These are phyloP conservation scores for Saccharomyces kudriavzevii DNA, from an alignment of 805 yeast genomes.

Conservation along the genomic window DNA sequence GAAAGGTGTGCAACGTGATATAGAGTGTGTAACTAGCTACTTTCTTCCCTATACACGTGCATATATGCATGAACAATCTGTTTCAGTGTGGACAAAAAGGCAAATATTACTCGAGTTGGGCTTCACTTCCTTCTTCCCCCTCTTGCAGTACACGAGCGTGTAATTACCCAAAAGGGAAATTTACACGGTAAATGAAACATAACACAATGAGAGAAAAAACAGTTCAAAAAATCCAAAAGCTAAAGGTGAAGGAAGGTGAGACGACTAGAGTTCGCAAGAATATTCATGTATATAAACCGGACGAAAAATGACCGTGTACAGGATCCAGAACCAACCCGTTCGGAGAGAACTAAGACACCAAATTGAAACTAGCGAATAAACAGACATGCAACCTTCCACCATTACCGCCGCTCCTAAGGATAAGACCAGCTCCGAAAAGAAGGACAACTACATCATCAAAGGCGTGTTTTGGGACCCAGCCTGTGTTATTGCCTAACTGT, in stretches of 20 bases:
- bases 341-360: constrained; percentile 1
- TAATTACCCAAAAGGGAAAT: constrained; percentile 15
- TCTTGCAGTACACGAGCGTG: neutral
- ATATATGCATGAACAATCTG: neutral
- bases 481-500: constrained; percentile 20
- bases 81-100: neutral
- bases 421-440: constrained; percentile 18
- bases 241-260: no score
- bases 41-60: neutral
- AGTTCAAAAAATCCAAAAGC: neutral
- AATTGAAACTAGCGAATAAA: neutral
- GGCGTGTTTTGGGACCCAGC: constrained; percentile 19
- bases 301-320: neutral
- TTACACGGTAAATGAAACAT: constrained; percentile 7
- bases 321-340: neutral
- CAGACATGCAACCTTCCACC: constrained; percentile 22
- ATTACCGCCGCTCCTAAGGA: constrained; percentile 21
- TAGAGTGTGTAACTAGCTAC: constrained; percentile 6
- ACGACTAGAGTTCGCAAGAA: no score
- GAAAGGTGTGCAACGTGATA: neutral
- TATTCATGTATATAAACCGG: neutral
- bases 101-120: neutral
- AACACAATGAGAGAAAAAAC: neutral
- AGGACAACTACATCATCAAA: constrained; percentile 20
- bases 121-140: neutral